Base-by-base conservation (phyloP, 2,329 filamentous ascomycete genomes). In the Claviceps humidiphila region DNA sequence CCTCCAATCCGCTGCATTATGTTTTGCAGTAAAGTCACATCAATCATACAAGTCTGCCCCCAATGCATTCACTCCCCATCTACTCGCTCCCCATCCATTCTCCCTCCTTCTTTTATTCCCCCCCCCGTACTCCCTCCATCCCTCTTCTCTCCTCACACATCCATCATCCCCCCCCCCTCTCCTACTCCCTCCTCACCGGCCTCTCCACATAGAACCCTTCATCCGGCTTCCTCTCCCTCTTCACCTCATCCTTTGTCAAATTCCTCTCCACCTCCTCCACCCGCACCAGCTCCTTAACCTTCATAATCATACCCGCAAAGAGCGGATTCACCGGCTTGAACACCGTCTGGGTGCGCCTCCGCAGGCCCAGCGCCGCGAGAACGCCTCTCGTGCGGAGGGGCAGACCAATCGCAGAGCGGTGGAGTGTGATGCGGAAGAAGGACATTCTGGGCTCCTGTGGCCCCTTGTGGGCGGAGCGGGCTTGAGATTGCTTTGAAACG, bases 351-450 rank as follows among this genome's bases (percentile, higher is more conserved):
- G 84, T 83, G 62, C 90, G 86, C 67, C 86, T 87, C 62, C 84
- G 86, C 57, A 96, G 80, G 53, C 90, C 90, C 55, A 96, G 85
- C 17, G 90, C 87, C 56, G 83, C 78, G 53, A 96, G 85, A 20
- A 91, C 87, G 64, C 86, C 88, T 65, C 81, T 80, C 55, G 84
- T 87, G 64, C 87, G 85, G 63, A 80, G 71, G 5, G 91, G 90
- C 47, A 96, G 82, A 56, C 90, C 90, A 70, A 96, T 96, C 62
- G 85, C 84, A 53, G 85, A 90, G 65, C 90, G 87, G 71, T 93
- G 80, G 53, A 95, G 85, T 48, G 89, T 95, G 67, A 96, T 88
- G 65, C 87, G 85, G 77, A 96, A 96, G 76, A 80, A 95, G 53
- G 82, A 75, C 84, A 89, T 89, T 20, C 11, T 44, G 9, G 13